Evolutionary conservation across 2,329 filamentous ascomycete genomes (phyloP), one percentile per base, ranked within the genome.

Genomic region (Alternaria panax): DNA sequence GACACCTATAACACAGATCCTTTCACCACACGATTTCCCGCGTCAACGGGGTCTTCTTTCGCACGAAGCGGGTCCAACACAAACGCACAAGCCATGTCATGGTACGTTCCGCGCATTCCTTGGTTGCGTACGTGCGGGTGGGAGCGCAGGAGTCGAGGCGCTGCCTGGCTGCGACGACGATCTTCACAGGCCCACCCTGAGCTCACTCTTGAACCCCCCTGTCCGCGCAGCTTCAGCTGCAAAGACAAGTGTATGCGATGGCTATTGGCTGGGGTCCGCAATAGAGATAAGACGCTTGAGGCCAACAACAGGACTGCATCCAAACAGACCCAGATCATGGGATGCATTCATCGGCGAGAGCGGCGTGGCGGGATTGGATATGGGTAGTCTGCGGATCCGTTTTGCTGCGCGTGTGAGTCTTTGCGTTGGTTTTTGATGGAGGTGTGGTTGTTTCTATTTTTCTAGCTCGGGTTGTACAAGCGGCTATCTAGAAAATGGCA

Each of bases 221-320:
- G 45, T 47, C 50, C 25, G 40, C 42, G 25, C 11, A 51, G 50
- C 55, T 59, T 59, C 51, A 59, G 56, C 56, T 59, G 57, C 54
- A 32, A 48, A 41, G 30, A 53, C 24, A 32, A 36, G 22, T 50
- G 18, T n/a, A 48, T 46, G 51, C 25, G 7, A 18, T 25, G 30
- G 48, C 58, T 12, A 66, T 66, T 66, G 64, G 64, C 45, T 42
- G 27, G 18, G 34, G 34, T 40, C 52, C 20, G 20, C 22, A 34
- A 48, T 59, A 34, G 50, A 64, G 64, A 66, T 66, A 66, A 64
- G 63, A 62, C 61, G 56, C 50, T 61, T 53, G 55, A 36, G 47
- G 54, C 46, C 30, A 59, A 28, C 40, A 62, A 45, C 60, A 51
- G 55, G 55, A 57, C 62, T 51, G 56, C 41, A 53, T 60, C 47